Base-by-base conservation (phyloP, 345 rosid genomes). In the Citrus inodora region DNA sequence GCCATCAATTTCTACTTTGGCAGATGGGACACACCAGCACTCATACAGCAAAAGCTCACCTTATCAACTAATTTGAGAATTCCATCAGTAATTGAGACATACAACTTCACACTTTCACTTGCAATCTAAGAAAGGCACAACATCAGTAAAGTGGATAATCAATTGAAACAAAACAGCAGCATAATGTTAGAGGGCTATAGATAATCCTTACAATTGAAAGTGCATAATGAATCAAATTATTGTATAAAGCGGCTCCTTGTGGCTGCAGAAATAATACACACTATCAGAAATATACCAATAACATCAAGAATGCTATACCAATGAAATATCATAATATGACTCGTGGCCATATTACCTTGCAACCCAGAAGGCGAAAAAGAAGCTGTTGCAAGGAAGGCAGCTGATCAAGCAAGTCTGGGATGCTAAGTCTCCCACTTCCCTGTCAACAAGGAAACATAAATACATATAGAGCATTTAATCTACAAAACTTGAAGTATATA, bases 11-110 rank as follows among this genome's bases (percentile, higher is more conserved):
- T 46, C 9, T 58, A 46, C 10, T 13, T 11, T 35, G 73, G 27
- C n/a, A 79, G 42, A 73, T 27, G 35, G 46, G 17, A 64, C 17
- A 24, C 13, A 24, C 14, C 13, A 61, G 27, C 14, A 14, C 33
- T 30, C 27, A 24, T 25, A 61, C 32, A 61, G 32, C 1, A 24
- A 30, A 61, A 61, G 55, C 82, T 74, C 37, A 87, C 89, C 83
- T 79, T 77, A 78, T 83, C 88, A 60, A 87, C 74, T 74, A 83
- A 59, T 70, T 73, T 76, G 8, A 77, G 58, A 75, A 78, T 71
- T 28, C 87, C 88, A 80, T 87, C 85, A 59, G 78, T 83, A 56
- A 87, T 80, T 38, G 88, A 77, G 46, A 77, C 74, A 60, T 85
- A 82, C 13, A 87, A 19, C 70, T 71, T 85, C 22, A 80, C 60